Evolutionary conservation across 345 rosid genomes (phyloP).

Genomic region (Dipteronia dyeriana): DNA sequence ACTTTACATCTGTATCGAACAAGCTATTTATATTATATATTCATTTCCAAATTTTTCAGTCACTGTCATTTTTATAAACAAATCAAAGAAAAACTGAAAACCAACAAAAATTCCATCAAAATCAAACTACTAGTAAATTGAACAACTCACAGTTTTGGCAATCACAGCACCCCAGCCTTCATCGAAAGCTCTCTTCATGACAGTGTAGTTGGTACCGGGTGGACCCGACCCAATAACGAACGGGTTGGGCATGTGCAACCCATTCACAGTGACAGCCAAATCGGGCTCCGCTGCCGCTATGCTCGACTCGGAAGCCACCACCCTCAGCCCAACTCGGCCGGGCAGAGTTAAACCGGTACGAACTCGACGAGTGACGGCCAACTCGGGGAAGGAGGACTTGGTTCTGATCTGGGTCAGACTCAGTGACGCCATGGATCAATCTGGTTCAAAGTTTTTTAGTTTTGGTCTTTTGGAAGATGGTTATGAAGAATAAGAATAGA

Average conservation of each 20-base stretch:
- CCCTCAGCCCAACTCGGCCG: conserved; percentile 53
- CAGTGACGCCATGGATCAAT: conserved; percentile 54
- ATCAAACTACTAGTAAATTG: too few species aligned
- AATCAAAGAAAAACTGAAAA: background rate
- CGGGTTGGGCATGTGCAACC: conserved; percentile 85
- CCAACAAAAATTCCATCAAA: background rate
- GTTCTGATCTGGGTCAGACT: conserved; percentile 47
- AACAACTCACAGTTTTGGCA: conserved; percentile 80
- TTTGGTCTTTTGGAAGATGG: background rate
- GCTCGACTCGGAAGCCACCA: conserved; percentile 39
- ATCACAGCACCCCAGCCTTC: conserved; percentile 99
- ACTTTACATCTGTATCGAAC: background rate
- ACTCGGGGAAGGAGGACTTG: conserved; percentile 33
- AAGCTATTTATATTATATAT: too few species aligned
- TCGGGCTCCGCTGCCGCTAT: conserved; percentile 54
- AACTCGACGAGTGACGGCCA: conserved; percentile 28
- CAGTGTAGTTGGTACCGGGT: conserved; percentile 95
- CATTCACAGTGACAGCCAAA: conserved; percentile 85
- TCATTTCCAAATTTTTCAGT: background rate
- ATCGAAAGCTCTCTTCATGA: conserved; percentile 94
- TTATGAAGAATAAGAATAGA: background rate
- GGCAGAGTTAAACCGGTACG: conserved; percentile 16
- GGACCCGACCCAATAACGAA: conserved; percentile 98
- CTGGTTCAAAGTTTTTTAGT: background rate
- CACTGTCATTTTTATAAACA: background rate